phyloP scores from a whole-genome alignment of 2,329 filamentous ascomycete species.

The Fusarium longipes region DNA sequence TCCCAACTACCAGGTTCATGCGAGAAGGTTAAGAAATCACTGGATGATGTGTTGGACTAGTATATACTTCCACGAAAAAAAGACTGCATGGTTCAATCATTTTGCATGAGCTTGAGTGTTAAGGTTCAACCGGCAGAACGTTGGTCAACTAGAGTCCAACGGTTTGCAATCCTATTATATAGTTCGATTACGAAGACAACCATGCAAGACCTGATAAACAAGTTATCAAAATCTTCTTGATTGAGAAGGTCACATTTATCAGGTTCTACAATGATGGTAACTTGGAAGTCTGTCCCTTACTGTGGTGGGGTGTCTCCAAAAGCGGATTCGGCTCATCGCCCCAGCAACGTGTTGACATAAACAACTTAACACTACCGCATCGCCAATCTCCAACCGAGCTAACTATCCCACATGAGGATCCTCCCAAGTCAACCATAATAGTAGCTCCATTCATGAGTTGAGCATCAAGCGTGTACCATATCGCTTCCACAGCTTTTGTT shows the following conservation, averaged over 20 bases:
- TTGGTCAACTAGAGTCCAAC: background rate
- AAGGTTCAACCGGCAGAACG: background rate
- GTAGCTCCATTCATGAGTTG: slow-evolving; percentile 39
- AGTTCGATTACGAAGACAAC: background rate
- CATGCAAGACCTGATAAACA: background rate
- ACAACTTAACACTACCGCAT: slow-evolving; percentile 42
- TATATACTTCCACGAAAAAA: background rate
- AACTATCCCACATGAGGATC: slow-evolving; percentile 41
- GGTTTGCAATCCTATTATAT: background rate
- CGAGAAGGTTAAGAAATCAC: background rate
- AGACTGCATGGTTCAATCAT: background rate
- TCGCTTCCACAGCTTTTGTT: slow-evolving; percentile 8
- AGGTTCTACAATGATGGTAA: background rate
- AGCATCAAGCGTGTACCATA: slow-evolving; percentile 16
- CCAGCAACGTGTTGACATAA: slow-evolving; percentile 39
- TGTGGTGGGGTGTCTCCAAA: slow-evolving; percentile 17
- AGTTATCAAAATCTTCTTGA: background rate
- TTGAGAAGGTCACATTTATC: background rate
- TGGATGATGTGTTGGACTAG: no score
- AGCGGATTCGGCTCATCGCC: slow-evolving; percentile 20
- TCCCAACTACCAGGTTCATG: background rate
- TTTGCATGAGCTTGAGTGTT: background rate
- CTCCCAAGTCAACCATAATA: slow-evolving; percentile 42
- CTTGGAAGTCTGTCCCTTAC: background rate
- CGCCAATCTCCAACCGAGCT: slow-evolving; percentile 44